Evolutionary conservation across 495 filamentous ascomycete species (phyloP).

Genomic region (Tuber melanosporum): DNA sequence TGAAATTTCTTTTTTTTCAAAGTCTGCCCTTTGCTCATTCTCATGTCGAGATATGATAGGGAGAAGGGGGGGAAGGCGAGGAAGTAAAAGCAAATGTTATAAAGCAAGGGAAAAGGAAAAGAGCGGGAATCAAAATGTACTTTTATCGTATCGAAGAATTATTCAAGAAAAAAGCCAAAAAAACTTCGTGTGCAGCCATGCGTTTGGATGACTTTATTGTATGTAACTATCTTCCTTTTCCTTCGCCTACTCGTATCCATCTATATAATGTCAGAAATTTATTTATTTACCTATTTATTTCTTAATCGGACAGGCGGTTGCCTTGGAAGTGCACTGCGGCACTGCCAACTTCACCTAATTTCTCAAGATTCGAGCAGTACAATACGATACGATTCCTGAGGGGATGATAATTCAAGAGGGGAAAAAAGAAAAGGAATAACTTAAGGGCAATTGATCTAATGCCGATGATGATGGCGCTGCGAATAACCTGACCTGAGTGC

Average conservation of each 20-base stretch:
- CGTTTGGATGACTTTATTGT: neutral
- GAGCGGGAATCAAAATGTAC: neutral
- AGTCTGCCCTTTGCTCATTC: neutral
- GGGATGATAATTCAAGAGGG: too few species aligned
- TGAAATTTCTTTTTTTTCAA: neutral
- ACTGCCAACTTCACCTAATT: neutral
- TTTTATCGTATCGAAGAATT: neutral
- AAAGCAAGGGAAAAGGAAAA: neutral
- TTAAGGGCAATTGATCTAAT: neutral
- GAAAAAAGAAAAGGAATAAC: neutral
- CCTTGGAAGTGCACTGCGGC: neutral
- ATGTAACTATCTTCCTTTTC: neutral
- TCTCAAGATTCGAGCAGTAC: neutral
- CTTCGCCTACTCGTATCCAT: neutral
- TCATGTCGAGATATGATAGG: neutral
- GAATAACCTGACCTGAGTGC: neutral
- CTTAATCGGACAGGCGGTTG: neutral
- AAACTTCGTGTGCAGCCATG: neutral
- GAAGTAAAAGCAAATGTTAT: neutral
- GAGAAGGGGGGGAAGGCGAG: neutral
- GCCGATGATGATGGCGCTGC: neutral
- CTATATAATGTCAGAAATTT: neutral
- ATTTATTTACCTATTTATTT: neutral
- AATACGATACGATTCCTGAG: too few species aligned
- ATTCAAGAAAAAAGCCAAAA: neutral